phyloP scores from a whole-genome alignment of 768 basidiomycete genomes.

The Lactifluus echinatus region DNA sequence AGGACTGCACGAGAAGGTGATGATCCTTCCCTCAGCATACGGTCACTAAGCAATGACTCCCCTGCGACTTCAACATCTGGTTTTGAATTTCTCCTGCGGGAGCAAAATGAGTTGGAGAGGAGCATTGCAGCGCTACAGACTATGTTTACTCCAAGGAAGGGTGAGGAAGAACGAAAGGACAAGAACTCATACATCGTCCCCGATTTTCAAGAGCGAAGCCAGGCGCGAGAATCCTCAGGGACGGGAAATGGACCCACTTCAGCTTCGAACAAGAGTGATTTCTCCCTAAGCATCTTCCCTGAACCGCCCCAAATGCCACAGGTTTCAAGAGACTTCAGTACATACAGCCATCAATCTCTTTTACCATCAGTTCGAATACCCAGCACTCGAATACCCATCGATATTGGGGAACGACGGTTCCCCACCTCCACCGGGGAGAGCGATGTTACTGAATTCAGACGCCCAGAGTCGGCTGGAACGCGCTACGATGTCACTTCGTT shows the following conservation, averaged over 20 bases:
- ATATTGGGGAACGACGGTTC: constrained; percentile 21
- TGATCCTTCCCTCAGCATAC: neutral
- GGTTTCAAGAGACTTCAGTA: neutral
- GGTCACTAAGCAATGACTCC: neutral
- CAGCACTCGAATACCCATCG: constrained; percentile 23
- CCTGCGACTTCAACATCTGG: constrained; percentile 23
- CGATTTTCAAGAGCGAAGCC: neutral
- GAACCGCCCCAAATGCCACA: constrained; percentile 39
- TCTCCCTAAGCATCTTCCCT: constrained; percentile 66
- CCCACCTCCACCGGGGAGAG: constrained; percentile 17
- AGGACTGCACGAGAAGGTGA: neutral
- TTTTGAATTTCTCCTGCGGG: constrained; percentile 39
- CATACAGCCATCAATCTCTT: neutral
- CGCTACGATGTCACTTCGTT: constrained; percentile 72
- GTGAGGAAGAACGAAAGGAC: neutral
- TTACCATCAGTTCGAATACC: constrained; percentile 6
- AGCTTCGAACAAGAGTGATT: constrained; percentile 34
- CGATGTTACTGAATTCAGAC: neutral
- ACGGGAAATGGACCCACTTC: constrained; percentile 12
- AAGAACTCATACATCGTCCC: neutral
- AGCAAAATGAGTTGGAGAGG: constrained; percentile 55
- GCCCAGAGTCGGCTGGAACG: constrained; percentile 38
- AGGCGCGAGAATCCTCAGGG: constrained; percentile 7
- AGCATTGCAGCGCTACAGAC: constrained; percentile 49
- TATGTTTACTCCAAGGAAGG: constrained; percentile 26